Conservation (phyloP, 129 eudicot genomes). For the Cynara cardunculus region DNA sequence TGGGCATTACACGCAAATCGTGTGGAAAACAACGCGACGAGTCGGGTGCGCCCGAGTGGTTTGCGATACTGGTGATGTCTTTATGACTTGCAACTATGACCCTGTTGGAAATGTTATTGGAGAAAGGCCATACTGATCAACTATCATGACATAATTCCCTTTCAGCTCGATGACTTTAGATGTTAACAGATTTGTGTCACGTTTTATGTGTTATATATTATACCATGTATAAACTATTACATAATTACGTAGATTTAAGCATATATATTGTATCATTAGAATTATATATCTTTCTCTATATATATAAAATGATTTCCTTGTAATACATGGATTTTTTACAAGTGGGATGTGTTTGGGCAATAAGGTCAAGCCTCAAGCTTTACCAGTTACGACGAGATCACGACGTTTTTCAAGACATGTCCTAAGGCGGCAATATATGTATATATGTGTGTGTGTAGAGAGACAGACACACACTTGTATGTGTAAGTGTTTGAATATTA, state of each 20-base stretch:
- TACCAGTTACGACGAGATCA: no score
- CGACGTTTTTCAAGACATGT: no score
- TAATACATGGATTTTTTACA: no score
- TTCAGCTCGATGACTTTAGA: background rate
- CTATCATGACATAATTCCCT: background rate
- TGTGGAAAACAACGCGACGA: conserved; percentile 61
- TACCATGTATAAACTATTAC: conserved; percentile 6
- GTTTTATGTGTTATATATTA: conserved; percentile 1
- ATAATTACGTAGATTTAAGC: background rate
- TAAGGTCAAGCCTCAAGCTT: no score
- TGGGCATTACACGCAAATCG: conserved; percentile 88
- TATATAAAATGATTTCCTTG: background rate
- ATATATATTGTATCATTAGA: background rate
- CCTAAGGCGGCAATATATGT: no score
- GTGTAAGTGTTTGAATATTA: no score
- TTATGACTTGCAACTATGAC: conserved; percentile 86
- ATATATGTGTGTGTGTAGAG: no score
- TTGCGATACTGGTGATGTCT: conserved; percentile 78
- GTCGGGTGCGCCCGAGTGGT: conserved; percentile 84
- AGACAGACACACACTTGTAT: no score
- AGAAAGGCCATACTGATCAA: conserved; percentile 58
- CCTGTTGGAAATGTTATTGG: conserved; percentile 71
- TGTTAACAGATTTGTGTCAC: background rate
- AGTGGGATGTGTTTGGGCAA: no score
- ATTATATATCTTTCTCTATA: background rate